These are phyloP conservation scores for Adansonia digitata DNA, from an alignment of 345 rosid species.

Conservation along the genomic window DNA sequence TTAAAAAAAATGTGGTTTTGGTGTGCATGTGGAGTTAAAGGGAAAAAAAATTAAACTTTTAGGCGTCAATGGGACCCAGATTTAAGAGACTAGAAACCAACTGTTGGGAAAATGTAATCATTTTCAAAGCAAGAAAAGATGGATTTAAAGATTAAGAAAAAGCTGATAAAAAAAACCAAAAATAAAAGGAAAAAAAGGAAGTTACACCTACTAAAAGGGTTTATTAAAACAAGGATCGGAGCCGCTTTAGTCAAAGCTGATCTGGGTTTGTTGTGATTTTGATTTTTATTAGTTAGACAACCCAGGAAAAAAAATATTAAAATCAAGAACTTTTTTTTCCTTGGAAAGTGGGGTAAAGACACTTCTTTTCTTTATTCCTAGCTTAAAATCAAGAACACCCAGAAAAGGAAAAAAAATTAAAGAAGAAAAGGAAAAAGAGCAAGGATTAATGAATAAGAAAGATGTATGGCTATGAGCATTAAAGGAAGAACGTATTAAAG, in stretches of 20 bases:
- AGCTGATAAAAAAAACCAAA: constrained; percentile 1
- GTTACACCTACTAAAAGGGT: neutral
- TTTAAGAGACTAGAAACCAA: constrained; percentile 7
- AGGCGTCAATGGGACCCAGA: constrained; percentile 36
- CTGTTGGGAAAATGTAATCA: constrained; percentile 13
- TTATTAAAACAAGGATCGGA: neutral
- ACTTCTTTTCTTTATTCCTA: neutral
- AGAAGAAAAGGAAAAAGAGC: no score
- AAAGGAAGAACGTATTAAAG: neutral
- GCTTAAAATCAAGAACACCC: neutral
- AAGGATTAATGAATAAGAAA: neutral
- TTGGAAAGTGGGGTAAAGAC: neutral
- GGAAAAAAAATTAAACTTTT: constrained; percentile 14
- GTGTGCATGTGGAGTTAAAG: neutral
- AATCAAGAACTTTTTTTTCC: neutral
- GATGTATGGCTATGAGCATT: neutral
- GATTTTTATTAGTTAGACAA: neutral
- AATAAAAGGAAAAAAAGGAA: neutral
- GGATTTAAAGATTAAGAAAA: neutral
- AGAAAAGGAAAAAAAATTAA: neutral
- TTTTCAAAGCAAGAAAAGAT: constrained; percentile 20
- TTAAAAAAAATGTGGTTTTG: neutral
- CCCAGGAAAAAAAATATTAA: neutral
- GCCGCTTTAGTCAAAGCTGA: neutral
- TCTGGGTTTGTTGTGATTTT: neutral